Conservation (phyloP, 768 basidiomycete species). For the Serendipita sp. region DNA sequence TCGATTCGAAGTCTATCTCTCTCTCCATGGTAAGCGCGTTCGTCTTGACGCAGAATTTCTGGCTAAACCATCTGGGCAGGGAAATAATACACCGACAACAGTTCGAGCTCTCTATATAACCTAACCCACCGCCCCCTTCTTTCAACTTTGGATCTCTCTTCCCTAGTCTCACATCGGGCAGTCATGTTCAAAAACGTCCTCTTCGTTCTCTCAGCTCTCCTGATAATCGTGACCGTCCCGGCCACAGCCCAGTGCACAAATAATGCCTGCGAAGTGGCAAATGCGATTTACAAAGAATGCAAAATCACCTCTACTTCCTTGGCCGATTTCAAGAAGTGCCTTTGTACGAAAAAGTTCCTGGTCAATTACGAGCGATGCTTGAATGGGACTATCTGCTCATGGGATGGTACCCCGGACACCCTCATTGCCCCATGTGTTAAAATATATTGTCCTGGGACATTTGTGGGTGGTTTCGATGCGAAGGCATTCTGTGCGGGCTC, state of each 20-base stretch:
- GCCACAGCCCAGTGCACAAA: not conserved
- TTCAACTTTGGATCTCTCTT: no score
- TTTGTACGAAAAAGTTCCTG: not conserved
- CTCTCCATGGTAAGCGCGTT: no score
- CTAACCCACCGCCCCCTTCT: no score
- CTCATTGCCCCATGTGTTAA: not conserved
- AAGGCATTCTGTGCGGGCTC: not conserved
- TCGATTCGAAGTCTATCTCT: no score
- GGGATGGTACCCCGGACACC: not conserved
- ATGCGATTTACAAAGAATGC: not conserved
- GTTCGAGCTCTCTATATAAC: no score
- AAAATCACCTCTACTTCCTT: not conserved
- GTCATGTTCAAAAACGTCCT: not conserved
- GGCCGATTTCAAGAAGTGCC: not conserved
- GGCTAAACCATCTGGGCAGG: no score
- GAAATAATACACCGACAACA: no score
- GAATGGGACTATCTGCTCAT: not conserved
- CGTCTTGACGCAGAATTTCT: no score
- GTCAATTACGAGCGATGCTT: not conserved
- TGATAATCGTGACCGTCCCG: not conserved
- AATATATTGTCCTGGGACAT: not conserved
- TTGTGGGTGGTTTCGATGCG: not conserved
- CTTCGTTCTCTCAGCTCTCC: not conserved
- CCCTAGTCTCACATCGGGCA: not conserved
- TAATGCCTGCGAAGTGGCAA: not conserved